These are phyloP conservation scores for Pestalotiopsis sp. DNA, from an alignment of 2,329 filamentous ascomycete species.

Conservation along the genomic window DNA sequence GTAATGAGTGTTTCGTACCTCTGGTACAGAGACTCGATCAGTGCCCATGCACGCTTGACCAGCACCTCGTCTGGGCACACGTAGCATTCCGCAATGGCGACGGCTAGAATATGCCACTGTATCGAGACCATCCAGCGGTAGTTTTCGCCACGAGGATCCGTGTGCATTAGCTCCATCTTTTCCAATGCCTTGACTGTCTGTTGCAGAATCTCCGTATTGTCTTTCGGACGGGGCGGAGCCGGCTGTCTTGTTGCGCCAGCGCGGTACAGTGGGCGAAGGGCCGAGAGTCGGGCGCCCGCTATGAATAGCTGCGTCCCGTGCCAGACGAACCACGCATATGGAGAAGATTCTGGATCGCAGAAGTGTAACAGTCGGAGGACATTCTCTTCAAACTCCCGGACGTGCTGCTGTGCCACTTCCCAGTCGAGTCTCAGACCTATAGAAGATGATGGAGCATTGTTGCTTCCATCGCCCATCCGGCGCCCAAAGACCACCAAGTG, in stretches of 20 bases:
- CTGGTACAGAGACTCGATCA: constrained; percentile 26
- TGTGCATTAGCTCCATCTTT: constrained; percentile 29
- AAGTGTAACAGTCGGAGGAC: constrained; percentile 23
- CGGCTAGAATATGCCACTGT: constrained; percentile 29
- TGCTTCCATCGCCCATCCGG: constrained; percentile 18
- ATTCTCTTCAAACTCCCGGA: constrained; percentile 23
- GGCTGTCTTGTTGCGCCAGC: background rate
- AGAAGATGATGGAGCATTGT: background rate
- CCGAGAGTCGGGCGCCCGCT: constrained; percentile 23
- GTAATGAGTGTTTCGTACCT: constrained; percentile 17
- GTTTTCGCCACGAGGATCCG: constrained; percentile 30
- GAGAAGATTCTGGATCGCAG: constrained; percentile 30
- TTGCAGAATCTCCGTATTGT: constrained; percentile 17
- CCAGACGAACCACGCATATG: constrained; percentile 33
- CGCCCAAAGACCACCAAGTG: constrained; percentile 23
- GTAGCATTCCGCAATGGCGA: constrained; percentile 32
- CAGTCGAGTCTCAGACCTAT: constrained; percentile 3
- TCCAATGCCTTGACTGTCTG: constrained; percentile 24
- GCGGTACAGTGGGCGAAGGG: constrained; percentile 16
- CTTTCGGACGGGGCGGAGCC: constrained; percentile 1
- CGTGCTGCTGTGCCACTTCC: constrained; percentile 17
- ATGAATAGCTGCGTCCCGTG: constrained; percentile 27
- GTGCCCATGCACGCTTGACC: constrained; percentile 26
- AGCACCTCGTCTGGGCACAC: constrained; percentile 23
- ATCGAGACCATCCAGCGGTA: constrained; percentile 32